Conservation (phyloP, 2,329 filamentous ascomycete genomes). For the Calycina marina region DNA sequence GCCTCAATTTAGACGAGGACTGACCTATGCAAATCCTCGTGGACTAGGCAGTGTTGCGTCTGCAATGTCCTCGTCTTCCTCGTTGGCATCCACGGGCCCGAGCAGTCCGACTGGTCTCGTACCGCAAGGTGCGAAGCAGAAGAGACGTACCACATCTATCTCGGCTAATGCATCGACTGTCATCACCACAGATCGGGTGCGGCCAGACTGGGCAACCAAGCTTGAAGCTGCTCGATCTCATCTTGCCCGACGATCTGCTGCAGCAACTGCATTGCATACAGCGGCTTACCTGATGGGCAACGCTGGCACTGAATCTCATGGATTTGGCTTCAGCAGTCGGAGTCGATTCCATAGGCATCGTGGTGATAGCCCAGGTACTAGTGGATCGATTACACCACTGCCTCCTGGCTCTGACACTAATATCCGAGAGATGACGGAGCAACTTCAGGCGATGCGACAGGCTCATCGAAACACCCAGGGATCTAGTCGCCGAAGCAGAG, state of each 20-base stretch:
- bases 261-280: slow-evolving; percentile 49
- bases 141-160: slow-evolving; percentile 51
- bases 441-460: slow-evolving; percentile 12
- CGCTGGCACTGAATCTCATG: slow-evolving; percentile 15
- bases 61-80: slow-evolving; percentile 78
- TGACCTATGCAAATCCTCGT: slow-evolving; percentile 48
- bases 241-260: slow-evolving; percentile 72
- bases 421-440: slow-evolving; percentile 17
- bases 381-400: slow-evolving; percentile 20
- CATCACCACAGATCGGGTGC: slow-evolving; percentile 80
- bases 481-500: slow-evolving; percentile 34
- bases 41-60: slow-evolving; percentile 41
- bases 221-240: slow-evolving; percentile 73
- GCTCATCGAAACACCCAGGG: slow-evolving; percentile 22
- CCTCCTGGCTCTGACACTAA: slow-evolving; percentile 15
- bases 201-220: slow-evolving; percentile 90
- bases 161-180: slow-evolving; percentile 76
- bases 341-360: slow-evolving; percentile 20
- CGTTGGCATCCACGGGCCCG: slow-evolving; percentile 47
- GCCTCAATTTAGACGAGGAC: slow-evolving; percentile 73
- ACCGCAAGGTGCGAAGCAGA: slow-evolving; percentile 14
- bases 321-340: slow-evolving; percentile 19
- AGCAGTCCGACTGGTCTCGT: slow-evolving; percentile 19
- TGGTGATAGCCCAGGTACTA: slow-evolving; percentile 16
- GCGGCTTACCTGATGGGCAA: slow-evolving; percentile 55